Base-by-base conservation (phyloP, 2,329 filamentous ascomycete species). In the Colletotrichum shisoi region DNA sequence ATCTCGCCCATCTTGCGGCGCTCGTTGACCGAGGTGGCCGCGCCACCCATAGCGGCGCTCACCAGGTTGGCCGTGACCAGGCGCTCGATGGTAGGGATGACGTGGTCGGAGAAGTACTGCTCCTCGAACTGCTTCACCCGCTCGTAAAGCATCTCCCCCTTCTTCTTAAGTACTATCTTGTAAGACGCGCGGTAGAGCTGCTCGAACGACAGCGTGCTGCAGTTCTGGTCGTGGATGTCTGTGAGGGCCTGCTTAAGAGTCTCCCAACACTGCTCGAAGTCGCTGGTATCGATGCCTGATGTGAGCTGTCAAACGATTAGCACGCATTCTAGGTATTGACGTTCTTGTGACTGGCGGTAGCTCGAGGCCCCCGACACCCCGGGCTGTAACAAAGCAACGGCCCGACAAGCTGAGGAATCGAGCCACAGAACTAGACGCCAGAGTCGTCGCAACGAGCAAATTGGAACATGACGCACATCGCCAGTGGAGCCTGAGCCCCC, bases 181-280 rank as follows among this genome's bases (percentile, higher is more conserved):
- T 99, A 99, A 5, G 93, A 92, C 62, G 91, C 91, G 65, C 95
- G 91, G 79, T 99, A 99, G 0, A 99, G 86, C 74, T 96, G 91
- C 78, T 99, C 95, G 80, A 97, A 99, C 1, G 94, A 97, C 2
- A 99, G 86, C 17, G 86, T 85, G 11, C 93, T 96, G 68, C 93
- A 93, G 76, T 96, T 95, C 77, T 96, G 94, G 65, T 89, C 91
- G 80, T 98, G 94, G 57, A 99, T 98, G 75, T 97, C 92, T 63
- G 83, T 84, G 59, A 99, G 86, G 4, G 94, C 93, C 54, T 88
- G 85, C 52, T 89, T 84, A 8, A 99, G 86, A 51, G 88, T 87
- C 15, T 83, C 82, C 95, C 95, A 99, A 72, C 89, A 91, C 3
- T 86, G 83, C n/a, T 97, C 91, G 75, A 97, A 97, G 71, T 96